Conservation (phyloP, 768 basidiomycete genomes). For the Pleurotus ostreatus region DNA sequence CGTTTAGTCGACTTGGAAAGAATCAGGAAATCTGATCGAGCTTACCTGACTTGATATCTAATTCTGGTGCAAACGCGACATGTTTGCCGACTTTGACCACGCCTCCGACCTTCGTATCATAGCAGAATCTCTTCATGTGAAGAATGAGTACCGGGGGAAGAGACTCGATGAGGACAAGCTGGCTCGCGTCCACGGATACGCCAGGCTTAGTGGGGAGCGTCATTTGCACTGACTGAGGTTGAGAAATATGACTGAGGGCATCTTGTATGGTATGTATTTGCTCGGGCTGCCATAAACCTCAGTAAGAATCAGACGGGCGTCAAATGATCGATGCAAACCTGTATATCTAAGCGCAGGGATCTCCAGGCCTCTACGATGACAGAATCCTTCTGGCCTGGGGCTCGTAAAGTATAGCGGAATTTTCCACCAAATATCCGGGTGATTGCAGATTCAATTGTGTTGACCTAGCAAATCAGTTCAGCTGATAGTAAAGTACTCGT, state of each 20-base stretch:
- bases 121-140: constrained; percentile 89
- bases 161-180: constrained; percentile 65
- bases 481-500: no score
- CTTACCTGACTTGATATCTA: constrained; percentile 72
- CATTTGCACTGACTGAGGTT: constrained; percentile 78
- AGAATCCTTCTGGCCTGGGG: constrained; percentile 81
- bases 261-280: constrained; percentile 77
- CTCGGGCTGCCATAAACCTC: constrained; percentile 46
- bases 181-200: constrained; percentile 62
- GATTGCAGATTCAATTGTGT: constrained; percentile 80
- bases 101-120: constrained; percentile 68
- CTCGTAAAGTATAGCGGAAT: constrained; percentile 78
- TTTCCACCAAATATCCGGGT: constrained; percentile 92
- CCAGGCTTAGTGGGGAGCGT: constrained; percentile 54
- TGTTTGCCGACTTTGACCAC: constrained; percentile 87
- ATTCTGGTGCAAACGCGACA: constrained; percentile 69
- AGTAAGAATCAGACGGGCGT: neutral
- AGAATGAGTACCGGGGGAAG: constrained; percentile 83
- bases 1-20: neutral
- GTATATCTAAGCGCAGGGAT: constrained; percentile 84
- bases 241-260: constrained; percentile 72
- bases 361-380: constrained; percentile 92
- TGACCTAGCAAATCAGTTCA: constrained; percentile 43
- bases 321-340: constrained; percentile 37
- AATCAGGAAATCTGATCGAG: constrained; percentile 7